Percentiles rank a stretch among this genome's conserved stretches.
Evolutionary conservation across 176 grass and related monocot genomes (phyloP).

Genomic region (Hordeum marinum): DNA sequence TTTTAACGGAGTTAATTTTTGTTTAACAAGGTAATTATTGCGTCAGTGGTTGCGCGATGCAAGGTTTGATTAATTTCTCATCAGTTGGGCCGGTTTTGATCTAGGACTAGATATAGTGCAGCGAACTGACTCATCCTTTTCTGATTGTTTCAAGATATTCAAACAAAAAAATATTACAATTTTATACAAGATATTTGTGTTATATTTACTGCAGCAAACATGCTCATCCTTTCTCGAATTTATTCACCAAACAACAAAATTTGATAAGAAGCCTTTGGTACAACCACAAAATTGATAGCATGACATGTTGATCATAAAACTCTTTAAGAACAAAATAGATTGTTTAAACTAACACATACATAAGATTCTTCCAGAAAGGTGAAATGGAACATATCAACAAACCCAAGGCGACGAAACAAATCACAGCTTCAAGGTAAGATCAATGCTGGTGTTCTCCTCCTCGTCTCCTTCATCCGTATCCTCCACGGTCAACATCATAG

Average conservation of each 20-base stretch:
- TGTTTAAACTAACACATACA: neutral
- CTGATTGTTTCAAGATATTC: too few species aligned
- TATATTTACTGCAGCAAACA: too few species aligned
- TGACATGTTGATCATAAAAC: neutral
- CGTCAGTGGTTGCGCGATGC: too few species aligned
- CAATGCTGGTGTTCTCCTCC: neutral
- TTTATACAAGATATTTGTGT: too few species aligned
- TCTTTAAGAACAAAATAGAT: neutral
- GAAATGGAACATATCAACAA: neutral
- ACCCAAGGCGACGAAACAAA: neutral
- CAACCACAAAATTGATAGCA: neutral
- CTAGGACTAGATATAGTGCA: too few species aligned
- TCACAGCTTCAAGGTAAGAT: conserved; percentile 28
- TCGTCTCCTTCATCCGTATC: neutral
- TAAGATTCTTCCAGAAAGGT: neutral
- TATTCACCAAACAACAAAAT: neutral
- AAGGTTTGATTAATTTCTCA: too few species aligned
- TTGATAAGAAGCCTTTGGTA: neutral
- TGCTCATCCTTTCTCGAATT: too few species aligned
- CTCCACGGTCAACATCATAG: neutral
- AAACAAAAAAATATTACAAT: too few species aligned
- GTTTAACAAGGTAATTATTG: too few species aligned
- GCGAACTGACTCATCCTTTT: too few species aligned
- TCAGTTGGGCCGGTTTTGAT: too few species aligned
- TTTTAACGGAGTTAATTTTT: too few species aligned